Percentiles rank a stretch among this genome's conserved stretches.
Conservation (phyloP, 192 early-diverging fungal genomes). For the Blastocladiella britannica region DNA sequence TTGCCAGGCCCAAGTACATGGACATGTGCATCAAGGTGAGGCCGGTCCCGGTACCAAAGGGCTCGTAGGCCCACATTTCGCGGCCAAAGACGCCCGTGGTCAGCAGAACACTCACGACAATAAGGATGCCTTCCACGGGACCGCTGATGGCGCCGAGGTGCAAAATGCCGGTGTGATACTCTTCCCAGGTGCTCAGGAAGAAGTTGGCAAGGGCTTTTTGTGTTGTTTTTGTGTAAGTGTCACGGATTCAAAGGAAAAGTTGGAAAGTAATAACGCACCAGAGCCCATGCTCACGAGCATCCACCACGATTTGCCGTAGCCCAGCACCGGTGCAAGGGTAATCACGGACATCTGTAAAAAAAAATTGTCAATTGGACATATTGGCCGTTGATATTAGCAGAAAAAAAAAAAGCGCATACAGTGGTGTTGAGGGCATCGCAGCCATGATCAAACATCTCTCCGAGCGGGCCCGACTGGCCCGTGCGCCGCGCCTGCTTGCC, state of each 20-base stretch:
- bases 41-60: too few species aligned
- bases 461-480: conserved; percentile 64
- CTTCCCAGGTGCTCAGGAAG: conserved; percentile 84
- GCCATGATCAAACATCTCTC: conserved; percentile 91
- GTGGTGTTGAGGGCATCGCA: conserved; percentile 43
- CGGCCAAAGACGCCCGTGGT: conserved; percentile 43
- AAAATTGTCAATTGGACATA: too few species aligned
- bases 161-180: conserved; percentile 73
- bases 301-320: background rate
- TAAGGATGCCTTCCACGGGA: conserved; percentile 74
- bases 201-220: conserved; percentile 58
- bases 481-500: conserved; percentile 88
- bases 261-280: too few species aligned
- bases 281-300: background rate
- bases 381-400: too few species aligned
- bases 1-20: background rate
- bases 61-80: too few species aligned
- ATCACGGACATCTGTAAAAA: background rate
- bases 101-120: conserved; percentile 35
- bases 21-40: background rate
- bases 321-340: background rate
- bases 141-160: conserved; percentile 68
- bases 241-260: too few species aligned
- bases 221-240: too few species aligned
- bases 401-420: too few species aligned